A percentile compares a stretch with the other conserved stretches of the same genome.
These are phyloP conservation scores for Boletus patriciae DNA, from an alignment of 768 basidiomycete genomes.

Conservation along the genomic window DNA sequence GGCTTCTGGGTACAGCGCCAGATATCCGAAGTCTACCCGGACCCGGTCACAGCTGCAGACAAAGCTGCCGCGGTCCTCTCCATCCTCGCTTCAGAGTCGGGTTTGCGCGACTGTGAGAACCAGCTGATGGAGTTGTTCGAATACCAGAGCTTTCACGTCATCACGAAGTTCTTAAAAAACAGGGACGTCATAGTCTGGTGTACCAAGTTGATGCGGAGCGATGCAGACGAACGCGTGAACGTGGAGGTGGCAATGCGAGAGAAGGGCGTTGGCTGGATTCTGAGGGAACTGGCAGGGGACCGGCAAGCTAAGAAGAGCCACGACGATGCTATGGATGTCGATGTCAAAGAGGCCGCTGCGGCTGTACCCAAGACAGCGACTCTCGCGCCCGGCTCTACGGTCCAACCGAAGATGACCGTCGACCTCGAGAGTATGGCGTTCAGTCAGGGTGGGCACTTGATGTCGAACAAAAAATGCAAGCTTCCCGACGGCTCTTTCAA, in stretches of 20 bases:
- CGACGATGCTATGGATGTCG: slow-evolving; percentile 77
- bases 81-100: slow-evolving; percentile 83
- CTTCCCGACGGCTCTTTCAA: slow-evolving; percentile 98
- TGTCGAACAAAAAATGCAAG: slow-evolving; percentile 99
- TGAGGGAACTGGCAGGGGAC: slow-evolving; percentile 84
- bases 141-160: slow-evolving; percentile 87
- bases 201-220: slow-evolving; percentile 89
- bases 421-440: slow-evolving; percentile 97
- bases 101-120: slow-evolving; percentile 91
- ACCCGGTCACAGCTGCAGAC: slow-evolving; percentile 91
- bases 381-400: slow-evolving; percentile 80
- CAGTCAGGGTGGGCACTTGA: slow-evolving; percentile 91
- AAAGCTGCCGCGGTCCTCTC: slow-evolving; percentile 84
- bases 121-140: slow-evolving; percentile 96
- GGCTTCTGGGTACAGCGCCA: slow-evolving; percentile 99
- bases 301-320: slow-evolving; percentile 54
- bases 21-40: slow-evolving; percentile 86
- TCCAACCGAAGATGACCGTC: slow-evolving; percentile 81
- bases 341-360: slow-evolving; percentile 48
- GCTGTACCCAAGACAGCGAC: slow-evolving; percentile 79
- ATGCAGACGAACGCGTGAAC: slow-evolving; percentile 86
- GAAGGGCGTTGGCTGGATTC: slow-evolving; percentile 94
- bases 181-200: slow-evolving; percentile 97
- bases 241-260: slow-evolving; percentile 98
- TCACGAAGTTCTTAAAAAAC: slow-evolving; percentile 90